These are phyloP conservation scores for Limnanthes douglasii DNA, from an alignment of 345 rosid species.

Conservation along the genomic window DNA sequence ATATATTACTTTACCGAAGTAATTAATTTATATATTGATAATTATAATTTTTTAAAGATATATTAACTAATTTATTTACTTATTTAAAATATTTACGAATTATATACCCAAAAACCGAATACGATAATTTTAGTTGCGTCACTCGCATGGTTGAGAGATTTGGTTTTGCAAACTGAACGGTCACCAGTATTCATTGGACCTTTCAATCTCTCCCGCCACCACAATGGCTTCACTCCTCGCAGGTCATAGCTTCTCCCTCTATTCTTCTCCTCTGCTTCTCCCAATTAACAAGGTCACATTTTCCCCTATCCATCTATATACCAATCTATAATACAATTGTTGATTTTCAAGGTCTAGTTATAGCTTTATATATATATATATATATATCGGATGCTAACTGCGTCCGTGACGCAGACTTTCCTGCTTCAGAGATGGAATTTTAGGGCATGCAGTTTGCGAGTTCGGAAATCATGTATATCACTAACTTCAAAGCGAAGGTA, in stretches of 20 bases:
- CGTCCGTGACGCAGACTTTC: constrained; percentile 9
- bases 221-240: constrained; percentile 18
- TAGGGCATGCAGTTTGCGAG: constrained; percentile 9
- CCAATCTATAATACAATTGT: neutral
- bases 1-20: no score
- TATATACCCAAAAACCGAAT: no score
- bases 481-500: constrained; percentile 18
- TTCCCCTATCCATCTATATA: neutral
- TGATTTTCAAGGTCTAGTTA: neutral
- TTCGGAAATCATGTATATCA: constrained; percentile 8
- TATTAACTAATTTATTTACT: no score
- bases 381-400: neutral
- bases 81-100: no score
- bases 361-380: neutral
- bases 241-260: constrained; percentile 9
- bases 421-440: constrained; percentile 14
- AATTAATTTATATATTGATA: no score
- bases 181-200: constrained; percentile 9
- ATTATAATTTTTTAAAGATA: no score
- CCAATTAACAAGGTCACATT: constrained; percentile 1
- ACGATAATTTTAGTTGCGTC: no score
- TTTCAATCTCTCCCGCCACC: constrained; percentile 1
- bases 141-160: no score
- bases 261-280: constrained; percentile 7
- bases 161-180: constrained; percentile 20